Percentiles rank a stretch among this genome's conserved stretches.
These are phyloP conservation scores for Metschnikowia koreensis DNA, from an alignment of 805 yeast genomes.

Conservation along the genomic window DNA sequence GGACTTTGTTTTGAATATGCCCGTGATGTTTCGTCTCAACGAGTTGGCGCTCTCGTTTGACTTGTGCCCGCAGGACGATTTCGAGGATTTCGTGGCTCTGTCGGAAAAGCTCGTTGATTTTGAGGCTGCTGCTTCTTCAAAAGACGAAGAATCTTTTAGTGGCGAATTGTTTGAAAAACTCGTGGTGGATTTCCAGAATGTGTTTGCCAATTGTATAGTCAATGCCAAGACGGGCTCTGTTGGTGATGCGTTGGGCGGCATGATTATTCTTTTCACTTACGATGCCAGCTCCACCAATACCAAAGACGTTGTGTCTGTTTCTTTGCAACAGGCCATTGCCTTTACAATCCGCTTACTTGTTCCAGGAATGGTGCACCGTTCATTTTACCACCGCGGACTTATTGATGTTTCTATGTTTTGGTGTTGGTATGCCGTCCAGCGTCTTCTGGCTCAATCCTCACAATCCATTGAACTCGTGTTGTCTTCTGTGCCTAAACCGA, in stretches of 20 bases:
- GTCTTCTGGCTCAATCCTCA: constrained; percentile 13
- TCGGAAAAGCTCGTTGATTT: constrained; percentile 41
- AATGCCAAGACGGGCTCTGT: constrained; percentile 26
- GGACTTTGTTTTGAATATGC: constrained; percentile 17
- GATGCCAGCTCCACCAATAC: constrained; percentile 7
- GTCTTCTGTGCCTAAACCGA: constrained; percentile 28
- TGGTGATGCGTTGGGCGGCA: constrained; percentile 31
- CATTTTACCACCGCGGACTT: constrained; percentile 20
- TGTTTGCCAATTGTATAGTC: constrained; percentile 26
- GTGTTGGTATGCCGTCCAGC: constrained; percentile 38
- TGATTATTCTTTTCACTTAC: constrained; percentile 17
- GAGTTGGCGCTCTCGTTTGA: constrained; percentile 64
- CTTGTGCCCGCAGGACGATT: constrained; percentile 47
- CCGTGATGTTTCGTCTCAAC: constrained; percentile 25
- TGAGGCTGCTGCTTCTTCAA: constrained; percentile 11
- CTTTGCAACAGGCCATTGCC: constrained; percentile 21
- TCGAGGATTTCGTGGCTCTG: constrained; percentile 35
- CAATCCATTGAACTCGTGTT: constrained; percentile 28
- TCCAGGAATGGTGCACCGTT: constrained; percentile 34
- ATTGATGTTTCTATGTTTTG: constrained; percentile 35
- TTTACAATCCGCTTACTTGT: constrained; percentile 28
- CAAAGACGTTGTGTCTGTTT: constrained; percentile 1
- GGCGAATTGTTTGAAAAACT: constrained; percentile 41
- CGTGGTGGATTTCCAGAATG: constrained; percentile 43
- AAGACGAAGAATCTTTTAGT: constrained; percentile 24